Base-by-base conservation (phyloP, 106 monocot genomes). In the Dactylorhiza incarnata region DNA sequence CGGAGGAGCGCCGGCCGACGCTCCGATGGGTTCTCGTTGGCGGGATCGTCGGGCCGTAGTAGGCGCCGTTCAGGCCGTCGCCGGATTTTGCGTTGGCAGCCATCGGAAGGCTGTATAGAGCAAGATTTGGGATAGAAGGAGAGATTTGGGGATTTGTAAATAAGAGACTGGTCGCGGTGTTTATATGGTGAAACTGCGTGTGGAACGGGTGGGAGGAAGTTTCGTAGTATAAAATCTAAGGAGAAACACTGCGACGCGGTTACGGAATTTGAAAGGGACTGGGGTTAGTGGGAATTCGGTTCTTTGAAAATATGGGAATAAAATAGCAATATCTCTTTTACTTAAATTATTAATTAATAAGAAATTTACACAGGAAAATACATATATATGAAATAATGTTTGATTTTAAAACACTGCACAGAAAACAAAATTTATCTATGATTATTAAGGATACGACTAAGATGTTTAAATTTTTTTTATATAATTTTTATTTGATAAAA, bases 41-140 rank as follows among this genome's bases (percentile, higher is more conserved):
- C 8, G 84, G 87, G 61, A 87, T 25, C 13, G 87, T 1, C 0
- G 85, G 88, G 75, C 88, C 85, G 53, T 88, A 88, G 78, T 85
- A 88, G 74, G 85, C 78, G 10, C 81, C 83, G 66, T 75, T 88
- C 20, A 88, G 76, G 63, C 66, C 56, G 43, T 51, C 54, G 16
- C 49, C 10, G 47, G 72, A 23, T 23, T 72, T 54, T 49, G 75
- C 59, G 72, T 66, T 49, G 52, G 71, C 1, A 47, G 48, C 45
- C 19, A 47, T 23, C 29, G 29, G 29, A 29, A 29, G 29, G 29
- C 29, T 29, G 29, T 29, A 29, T 46, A 0, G 44, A 43, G 23
- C 48, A 24, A 58, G 73, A 29, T 29, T 29, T 29, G 29, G 29
- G 68, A 45, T 15, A 73, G 69, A 82, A 19, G 71, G 58, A 47